Percentiles rank a stretch among this genome's conserved stretches.
phyloP scores from a whole-genome alignment of 2,329 filamentous ascomycete species.

The Penicillium verrucosum region DNA sequence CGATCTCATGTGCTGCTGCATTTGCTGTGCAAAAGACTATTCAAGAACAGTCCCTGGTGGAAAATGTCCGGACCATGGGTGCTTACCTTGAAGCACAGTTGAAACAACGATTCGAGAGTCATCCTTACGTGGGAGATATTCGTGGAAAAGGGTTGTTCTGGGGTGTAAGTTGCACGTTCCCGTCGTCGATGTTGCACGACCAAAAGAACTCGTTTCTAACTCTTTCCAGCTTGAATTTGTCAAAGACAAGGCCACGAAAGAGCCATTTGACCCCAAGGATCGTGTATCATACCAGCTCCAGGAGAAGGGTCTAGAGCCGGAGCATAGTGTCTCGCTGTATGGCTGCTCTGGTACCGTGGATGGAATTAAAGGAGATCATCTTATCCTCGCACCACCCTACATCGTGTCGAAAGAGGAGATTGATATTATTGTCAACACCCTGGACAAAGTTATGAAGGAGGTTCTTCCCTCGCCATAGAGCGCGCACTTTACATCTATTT shows the following conservation, averaged over 20 bases:
- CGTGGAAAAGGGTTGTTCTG: conserved; percentile 59
- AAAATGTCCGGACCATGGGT: conserved; percentile 58
- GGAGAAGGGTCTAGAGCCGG: conserved; percentile 46
- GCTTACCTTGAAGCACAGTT: conserved; percentile 41
- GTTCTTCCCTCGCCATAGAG: conserved; percentile 37
- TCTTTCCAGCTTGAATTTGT: conserved; percentile 54
- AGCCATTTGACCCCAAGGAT: conserved; percentile 49
- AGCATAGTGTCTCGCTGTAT: conserved; percentile 58
- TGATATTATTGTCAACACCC: conserved; percentile 52
- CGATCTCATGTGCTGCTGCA: conserved; percentile 55
- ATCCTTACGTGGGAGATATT: conserved; percentile 56
- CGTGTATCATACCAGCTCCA: conserved; percentile 51
- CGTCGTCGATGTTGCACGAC: background rate
- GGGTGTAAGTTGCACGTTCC: conserved; percentile 47
- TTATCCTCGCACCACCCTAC: conserved; percentile 67
- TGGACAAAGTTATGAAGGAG: conserved; percentile 52
- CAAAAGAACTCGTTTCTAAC: background rate
- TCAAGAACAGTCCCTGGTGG: conserved; percentile 54
- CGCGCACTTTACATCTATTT: background rate
- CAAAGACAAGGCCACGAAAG: conserved; percentile 52
- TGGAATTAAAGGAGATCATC: conserved; percentile 61
- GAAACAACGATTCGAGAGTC: conserved; percentile 41
- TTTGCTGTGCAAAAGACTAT: conserved; percentile 62
- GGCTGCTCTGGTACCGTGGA: conserved; percentile 62
- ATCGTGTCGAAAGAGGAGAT: conserved; percentile 59